Percentiles rank a stretch among this genome's conserved stretches.
phyloP scores from a whole-genome alignment of 2,329 filamentous ascomycete species.

The Trichoderma guizhouense region DNA sequence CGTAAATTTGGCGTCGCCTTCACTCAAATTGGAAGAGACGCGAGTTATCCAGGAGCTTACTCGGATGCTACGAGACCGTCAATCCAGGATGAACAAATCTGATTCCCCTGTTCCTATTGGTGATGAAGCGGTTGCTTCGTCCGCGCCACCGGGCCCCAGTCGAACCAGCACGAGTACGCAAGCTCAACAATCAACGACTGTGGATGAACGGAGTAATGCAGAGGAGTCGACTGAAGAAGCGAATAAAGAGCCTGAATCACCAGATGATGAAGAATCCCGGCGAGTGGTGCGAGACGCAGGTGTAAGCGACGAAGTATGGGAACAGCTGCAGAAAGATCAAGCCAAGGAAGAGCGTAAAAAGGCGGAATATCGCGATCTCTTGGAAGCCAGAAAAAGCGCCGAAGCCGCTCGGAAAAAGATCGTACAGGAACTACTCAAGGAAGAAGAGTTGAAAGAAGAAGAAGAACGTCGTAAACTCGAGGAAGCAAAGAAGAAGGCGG shows the following conservation, averaged over 20 bases:
- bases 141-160: not conserved
- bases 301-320: slow-evolving; percentile 60
- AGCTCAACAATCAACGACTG: not conserved
- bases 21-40: slow-evolving; percentile 22
- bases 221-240: slow-evolving; percentile 11
- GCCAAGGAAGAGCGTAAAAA: slow-evolving; percentile 37
- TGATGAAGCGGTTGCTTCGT: not conserved
- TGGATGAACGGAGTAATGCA: not conserved
- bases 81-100: not conserved
- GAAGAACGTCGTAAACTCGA: not conserved
- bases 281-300: slow-evolving; percentile 48
- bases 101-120: not conserved
- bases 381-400: slow-evolving; percentile 28
- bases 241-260: not conserved
- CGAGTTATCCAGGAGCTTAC: slow-evolving; percentile 22
- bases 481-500: slow-evolving; percentile 27
- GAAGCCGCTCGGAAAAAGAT: slow-evolving; percentile 36
- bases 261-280: not conserved
- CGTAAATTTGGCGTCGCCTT: slow-evolving; percentile 20
- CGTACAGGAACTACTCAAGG: slow-evolving; percentile 24
- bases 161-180: not conserved
- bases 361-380: slow-evolving; percentile 34
- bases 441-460: not conserved
- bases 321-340: slow-evolving; percentile 53
- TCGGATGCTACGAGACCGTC: slow-evolving; percentile 23